A percentile compares a stretch with the other conserved stretches of the same genome.
Evolutionary conservation across 2,329 filamentous ascomycete genomes (phyloP).

Genomic region (Exophiala bonariae): DNA sequence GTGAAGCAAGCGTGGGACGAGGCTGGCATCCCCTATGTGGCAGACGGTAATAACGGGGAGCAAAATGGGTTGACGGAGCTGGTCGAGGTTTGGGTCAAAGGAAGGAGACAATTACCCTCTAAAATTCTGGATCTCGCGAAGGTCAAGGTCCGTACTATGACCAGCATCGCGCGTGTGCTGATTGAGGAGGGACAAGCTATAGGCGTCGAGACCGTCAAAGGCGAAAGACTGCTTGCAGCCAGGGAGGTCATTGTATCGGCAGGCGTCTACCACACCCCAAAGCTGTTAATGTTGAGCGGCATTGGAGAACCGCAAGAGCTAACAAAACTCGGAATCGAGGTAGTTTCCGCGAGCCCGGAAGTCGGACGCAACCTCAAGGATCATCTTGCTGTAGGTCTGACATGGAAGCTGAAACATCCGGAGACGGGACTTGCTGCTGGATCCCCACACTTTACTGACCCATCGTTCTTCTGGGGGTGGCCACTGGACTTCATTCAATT

Average conservation of each 20-base stretch:
- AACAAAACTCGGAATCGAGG: constrained; percentile 31
- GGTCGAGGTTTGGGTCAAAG: constrained; percentile 33
- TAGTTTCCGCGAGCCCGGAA: constrained; percentile 32
- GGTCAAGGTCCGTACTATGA: constrained; percentile 24
- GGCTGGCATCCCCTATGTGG: constrained; percentile 31
- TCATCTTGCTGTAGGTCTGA: too few relatives aligned
- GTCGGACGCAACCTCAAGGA: constrained; percentile 41
- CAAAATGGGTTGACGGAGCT: constrained; percentile 33
- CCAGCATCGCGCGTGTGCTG: constrained; percentile 26
- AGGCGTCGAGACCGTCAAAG: constrained; percentile 30
- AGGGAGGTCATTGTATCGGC: constrained; percentile 48
- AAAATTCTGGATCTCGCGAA: constrained; percentile 14
- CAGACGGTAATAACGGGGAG: constrained; percentile 31
- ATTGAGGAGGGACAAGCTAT: constrained; percentile 23
- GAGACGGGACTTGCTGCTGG: constrained; percentile 37
- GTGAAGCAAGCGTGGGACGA: constrained; percentile 40
- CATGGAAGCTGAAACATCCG: constrained; percentile 28
- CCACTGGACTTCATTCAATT: constrained; percentile 39
- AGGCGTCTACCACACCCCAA: constrained; percentile 44
- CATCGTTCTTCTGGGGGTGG: constrained; percentile 38
- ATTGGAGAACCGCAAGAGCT: constrained; percentile 35
- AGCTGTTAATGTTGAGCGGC: constrained; percentile 36
- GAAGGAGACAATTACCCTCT: constrained; percentile 32
- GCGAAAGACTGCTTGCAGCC: constrained; percentile 29
- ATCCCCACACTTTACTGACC: constrained; percentile 37